Conservation (phyloP, 2,329 filamentous ascomycete species). For the Aspergillus pseudoglaucus region DNA sequence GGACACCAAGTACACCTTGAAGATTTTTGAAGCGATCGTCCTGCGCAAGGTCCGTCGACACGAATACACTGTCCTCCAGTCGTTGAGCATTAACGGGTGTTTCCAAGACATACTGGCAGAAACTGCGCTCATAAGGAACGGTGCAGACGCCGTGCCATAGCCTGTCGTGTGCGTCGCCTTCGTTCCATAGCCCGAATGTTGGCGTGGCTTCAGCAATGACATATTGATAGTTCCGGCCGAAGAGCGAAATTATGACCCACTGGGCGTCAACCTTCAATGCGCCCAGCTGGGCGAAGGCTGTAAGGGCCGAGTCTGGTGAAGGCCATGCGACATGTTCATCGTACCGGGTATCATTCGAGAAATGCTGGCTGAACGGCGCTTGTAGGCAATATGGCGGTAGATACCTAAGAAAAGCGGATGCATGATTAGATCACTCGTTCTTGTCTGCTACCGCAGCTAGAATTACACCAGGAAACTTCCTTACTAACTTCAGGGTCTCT, state of each 20-base stretch:
- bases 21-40: slow-evolving; percentile 27
- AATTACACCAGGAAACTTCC: too few relatives aligned
- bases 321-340: slow-evolving; percentile 2
- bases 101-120: slow-evolving; percentile 5
- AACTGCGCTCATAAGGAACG: slow-evolving; percentile 10
- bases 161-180: slow-evolving; percentile 2
- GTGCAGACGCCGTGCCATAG: slow-evolving; percentile 12
- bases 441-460: too few relatives aligned
- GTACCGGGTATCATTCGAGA: slow-evolving; percentile 1
- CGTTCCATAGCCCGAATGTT: slow-evolving; percentile 11
- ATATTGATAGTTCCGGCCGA: slow-evolving; percentile 18
- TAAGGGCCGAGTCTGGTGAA: slow-evolving; percentile 14
- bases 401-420: slow-evolving; percentile 1
- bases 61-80: not conserved
- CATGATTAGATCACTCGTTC: too few relatives aligned
- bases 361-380: slow-evolving; percentile 1
- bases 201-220: slow-evolving; percentile 22
- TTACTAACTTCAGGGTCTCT: too few relatives aligned
- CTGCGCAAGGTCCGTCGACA: slow-evolving; percentile 27
- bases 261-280: slow-evolving; percentile 16
- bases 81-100: not conserved
- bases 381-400: slow-evolving; percentile 3
- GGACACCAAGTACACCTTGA: slow-evolving; percentile 19
- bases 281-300: slow-evolving; percentile 22
- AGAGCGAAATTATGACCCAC: slow-evolving; percentile 21